Evolutionary conservation across 192 early-diverging fungal species (phyloP), one percentile per base, ranked within the genome.

Genomic region (Endogone sp.): DNA sequence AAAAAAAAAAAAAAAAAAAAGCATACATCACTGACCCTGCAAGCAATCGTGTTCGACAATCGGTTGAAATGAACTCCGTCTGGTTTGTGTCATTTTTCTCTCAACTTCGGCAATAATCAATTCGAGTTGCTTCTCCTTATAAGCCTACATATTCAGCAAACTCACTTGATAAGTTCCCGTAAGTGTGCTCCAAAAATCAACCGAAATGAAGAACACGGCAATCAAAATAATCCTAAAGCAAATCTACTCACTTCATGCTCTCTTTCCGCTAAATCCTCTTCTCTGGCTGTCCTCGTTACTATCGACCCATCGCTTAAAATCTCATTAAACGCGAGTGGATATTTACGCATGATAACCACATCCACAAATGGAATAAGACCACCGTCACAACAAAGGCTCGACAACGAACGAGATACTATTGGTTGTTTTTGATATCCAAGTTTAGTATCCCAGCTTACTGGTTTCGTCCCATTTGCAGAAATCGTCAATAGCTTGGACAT

Each of bases 291-390:
- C 2, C 84, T 69, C 28, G 74, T 75, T 10, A 88, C 31, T 44
- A 66, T 79, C 1, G 27, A 49, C n/a, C 82, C 82, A 65, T 84
- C 77, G 2, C 68, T 64, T 21, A 84, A 29, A 22, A 62, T 81
- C 28, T 92, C 90, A 4, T 75, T 62, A 59, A 70, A 88, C 13
- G 76, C 55, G 10, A 87, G 65, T 4, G 80, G 80, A 60, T 87
- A 91, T 54, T 79, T 79, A 32, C 87, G 72, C 29, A 81, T 70
- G 3, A 92, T 66, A 4, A 92, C 59, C 0, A 89, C 77, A 63
- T 92, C 91, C 4, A 92, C 23, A 21, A 75, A 73, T 1, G 91
- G 81, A 2, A 92, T 72, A 20, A 79, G 56, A 1, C 91, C 91
- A 32, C 91, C 91, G 13, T 88, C 79, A 0, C 76, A 65, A 4